Evolutionary conservation across 169 alveolate species (phyloP).

Genomic region (Cryptosporidium canis): DNA sequence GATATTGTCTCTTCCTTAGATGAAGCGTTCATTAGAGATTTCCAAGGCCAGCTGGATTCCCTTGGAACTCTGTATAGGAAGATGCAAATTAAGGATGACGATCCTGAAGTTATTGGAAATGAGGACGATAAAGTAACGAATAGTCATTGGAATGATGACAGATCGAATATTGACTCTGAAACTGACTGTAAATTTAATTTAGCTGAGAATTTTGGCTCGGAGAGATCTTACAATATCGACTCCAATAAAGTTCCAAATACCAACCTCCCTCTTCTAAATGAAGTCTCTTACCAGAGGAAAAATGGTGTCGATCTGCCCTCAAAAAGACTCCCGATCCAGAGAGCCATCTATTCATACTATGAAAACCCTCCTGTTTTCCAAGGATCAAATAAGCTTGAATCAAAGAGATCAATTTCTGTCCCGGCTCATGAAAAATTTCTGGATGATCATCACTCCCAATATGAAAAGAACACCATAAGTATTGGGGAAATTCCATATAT

Average conservation of each 20-base stretch:
- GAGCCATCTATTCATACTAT: not conserved
- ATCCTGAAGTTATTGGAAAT: not conserved
- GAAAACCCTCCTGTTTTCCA: not conserved
- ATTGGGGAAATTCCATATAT: not conserved
- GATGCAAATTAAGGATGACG: not conserved
- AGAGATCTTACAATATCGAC: not conserved
- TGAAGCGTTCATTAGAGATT: not conserved
- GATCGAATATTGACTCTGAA: not conserved
- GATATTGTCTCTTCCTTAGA: not conserved
- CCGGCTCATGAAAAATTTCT: conserved; percentile 27
- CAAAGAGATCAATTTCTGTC: conserved; percentile 42
- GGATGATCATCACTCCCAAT: not conserved
- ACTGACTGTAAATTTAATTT: not conserved
- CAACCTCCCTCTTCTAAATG: conserved; percentile 8
- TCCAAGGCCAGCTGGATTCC: conserved; percentile 3
- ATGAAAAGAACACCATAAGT: not conserved
- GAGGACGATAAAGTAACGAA: not conserved
- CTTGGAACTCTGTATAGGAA: not conserved
- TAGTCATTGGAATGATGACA: not conserved
- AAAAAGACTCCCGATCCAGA: not conserved
- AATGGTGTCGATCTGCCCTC: not conserved
- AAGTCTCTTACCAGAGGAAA: not conserved
- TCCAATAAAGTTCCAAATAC: conserved; percentile 46
- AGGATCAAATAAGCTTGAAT: not conserved
- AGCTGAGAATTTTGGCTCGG: not conserved